A percentile compares a stretch with the other conserved stretches of the same genome.
Conservation (phyloP, 2,329 filamentous ascomycete species). For the Aspergillus cejpii region DNA sequence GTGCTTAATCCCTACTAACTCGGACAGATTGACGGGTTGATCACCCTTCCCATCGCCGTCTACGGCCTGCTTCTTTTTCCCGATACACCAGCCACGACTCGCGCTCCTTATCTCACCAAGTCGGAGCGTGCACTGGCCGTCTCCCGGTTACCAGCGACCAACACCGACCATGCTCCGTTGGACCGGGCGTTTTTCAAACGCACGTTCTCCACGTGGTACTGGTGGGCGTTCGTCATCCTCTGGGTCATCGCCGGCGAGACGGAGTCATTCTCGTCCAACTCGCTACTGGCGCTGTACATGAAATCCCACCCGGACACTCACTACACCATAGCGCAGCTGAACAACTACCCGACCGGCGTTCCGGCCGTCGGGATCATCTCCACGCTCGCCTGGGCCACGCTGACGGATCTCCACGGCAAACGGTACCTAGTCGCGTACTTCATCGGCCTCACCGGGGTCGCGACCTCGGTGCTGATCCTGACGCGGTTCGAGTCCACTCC, state of each 20-base stretch:
- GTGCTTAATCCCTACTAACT: background rate
- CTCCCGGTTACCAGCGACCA: conserved; percentile 24
- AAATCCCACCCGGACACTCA: conserved; percentile 41
- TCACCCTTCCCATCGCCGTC: conserved; percentile 41
- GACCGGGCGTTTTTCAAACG: conserved; percentile 24
- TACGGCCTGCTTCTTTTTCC: conserved; percentile 41
- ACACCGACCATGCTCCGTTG: conserved; percentile 16
- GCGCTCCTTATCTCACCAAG: conserved; percentile 30
- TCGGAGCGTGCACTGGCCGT: conserved; percentile 29
- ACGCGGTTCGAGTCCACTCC: conserved; percentile 48
- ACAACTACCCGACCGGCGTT: conserved; percentile 50
- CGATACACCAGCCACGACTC: conserved; percentile 33
- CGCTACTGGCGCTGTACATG: conserved; percentile 50
- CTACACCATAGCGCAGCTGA: conserved; percentile 46
- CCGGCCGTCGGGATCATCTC: conserved; percentile 48
- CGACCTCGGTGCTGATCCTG: conserved; percentile 57
- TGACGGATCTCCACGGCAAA: conserved; percentile 59
- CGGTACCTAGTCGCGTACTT: conserved; percentile 62
- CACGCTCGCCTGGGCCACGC: conserved; percentile 62
- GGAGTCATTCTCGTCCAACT: conserved; percentile 63
- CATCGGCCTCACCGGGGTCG: conserved; percentile 58
- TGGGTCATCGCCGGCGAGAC: conserved; percentile 62
- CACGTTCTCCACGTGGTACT: conserved; percentile 33
- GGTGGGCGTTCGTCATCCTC: conserved; percentile 34
- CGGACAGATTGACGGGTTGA: conserved; percentile 32